Base-by-base conservation (phyloP, 1,284 basidiomycete species). In the Fomitopsis betulina region DNA sequence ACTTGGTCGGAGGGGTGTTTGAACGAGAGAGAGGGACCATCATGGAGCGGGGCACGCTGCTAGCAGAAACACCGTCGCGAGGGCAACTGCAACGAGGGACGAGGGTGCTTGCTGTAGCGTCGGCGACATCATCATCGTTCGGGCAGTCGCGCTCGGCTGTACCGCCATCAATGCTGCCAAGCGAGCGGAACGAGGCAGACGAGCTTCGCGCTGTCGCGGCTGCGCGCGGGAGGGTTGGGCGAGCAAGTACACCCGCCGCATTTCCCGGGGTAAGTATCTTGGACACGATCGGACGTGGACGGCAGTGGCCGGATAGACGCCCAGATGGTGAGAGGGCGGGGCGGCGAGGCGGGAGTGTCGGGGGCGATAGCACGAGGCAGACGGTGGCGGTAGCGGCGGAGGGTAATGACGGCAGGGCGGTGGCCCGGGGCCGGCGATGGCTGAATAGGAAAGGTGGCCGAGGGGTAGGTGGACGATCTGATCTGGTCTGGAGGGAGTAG, bases 401-500 rank as follows among this genome's bases (percentile, higher is more conserved):
- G n/a, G 42, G 19, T 5, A 19, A 17, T 42, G 45, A 47, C 45
- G 45, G 15, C 12, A 47, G 9, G 25, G 45, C 25, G 32, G 32
- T 33, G 49, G 32, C 19, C 17, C 30, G 49, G 33, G 49, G 12
- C 15, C n/a, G 3, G 47, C n/a, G 3, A 30, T 27, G 25, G 45
- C 45, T 21, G 45, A 5, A 47, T 15, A 12, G 27, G 4, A 3
- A 32, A 17, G 32, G 39, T 27, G 47, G 49, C 38, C 10, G 38
- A 54, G 59, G 49, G 49, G 7, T 5, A 2, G 32, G 8, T 30
- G 59, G 59, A 25, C 59, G 59, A 60, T 60, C 59, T 50, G 17
- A 60, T 60, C 58, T 37, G 12, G 58, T 54, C n/a, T n/a, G 57
- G 39, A 40, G 55, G 27, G 40, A 38, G 38, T 47, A 47, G 55